A percentile compares a stretch with the other conserved stretches of the same genome.
Conservation (phyloP, 2,329 filamentous ascomycete species). For the Colletotrichum tanaceti region DNA sequence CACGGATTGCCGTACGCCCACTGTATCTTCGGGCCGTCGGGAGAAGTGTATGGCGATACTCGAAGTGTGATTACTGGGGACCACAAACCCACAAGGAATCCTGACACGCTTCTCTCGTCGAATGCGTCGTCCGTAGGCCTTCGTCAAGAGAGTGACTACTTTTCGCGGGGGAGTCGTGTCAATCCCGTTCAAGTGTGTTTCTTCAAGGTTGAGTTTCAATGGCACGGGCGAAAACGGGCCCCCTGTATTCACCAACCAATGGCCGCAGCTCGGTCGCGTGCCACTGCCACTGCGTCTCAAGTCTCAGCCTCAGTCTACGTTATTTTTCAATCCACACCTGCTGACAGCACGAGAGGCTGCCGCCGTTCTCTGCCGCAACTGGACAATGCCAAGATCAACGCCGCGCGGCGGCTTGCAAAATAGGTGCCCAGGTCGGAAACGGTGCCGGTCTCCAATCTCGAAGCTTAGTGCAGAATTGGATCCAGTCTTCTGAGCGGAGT, state of each 20-base stretch:
- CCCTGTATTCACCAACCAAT: constrained; percentile 39
- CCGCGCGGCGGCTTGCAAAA: constrained; percentile 14
- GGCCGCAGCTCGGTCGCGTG: constrained; percentile 29
- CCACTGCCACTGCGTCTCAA: constrained; percentile 27
- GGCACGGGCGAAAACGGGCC: constrained; percentile 29
- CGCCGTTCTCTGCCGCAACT: neutral
- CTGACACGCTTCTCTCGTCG: constrained; percentile 15
- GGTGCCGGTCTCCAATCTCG: constrained; percentile 19
- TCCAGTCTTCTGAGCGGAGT: constrained; percentile 33
- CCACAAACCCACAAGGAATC: constrained; percentile 12
- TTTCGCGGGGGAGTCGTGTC: constrained; percentile 15
- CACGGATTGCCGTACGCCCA: constrained; percentile 31
- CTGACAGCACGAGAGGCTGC: neutral
- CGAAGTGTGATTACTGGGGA: constrained; percentile 1
- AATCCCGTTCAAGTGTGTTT: constrained; percentile 27
- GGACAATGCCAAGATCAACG: constrained; percentile 21
- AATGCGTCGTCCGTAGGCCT: constrained; percentile 24
- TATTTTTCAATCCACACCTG: constrained; percentile 3
- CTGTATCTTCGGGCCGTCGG: constrained; percentile 2
- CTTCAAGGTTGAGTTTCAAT: constrained; percentile 36
- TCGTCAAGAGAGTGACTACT: constrained; percentile 6
- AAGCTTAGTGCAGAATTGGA: constrained; percentile 18
- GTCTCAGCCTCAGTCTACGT: constrained; percentile 29
- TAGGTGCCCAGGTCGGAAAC: constrained; percentile 26
- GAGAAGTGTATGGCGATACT: constrained; percentile 12